A percentile compares a stretch with the other conserved stretches of the same genome.
Evolutionary conservation across 768 basidiomycete species (phyloP).

Genomic region (Kwoniella botswanensis): DNA sequence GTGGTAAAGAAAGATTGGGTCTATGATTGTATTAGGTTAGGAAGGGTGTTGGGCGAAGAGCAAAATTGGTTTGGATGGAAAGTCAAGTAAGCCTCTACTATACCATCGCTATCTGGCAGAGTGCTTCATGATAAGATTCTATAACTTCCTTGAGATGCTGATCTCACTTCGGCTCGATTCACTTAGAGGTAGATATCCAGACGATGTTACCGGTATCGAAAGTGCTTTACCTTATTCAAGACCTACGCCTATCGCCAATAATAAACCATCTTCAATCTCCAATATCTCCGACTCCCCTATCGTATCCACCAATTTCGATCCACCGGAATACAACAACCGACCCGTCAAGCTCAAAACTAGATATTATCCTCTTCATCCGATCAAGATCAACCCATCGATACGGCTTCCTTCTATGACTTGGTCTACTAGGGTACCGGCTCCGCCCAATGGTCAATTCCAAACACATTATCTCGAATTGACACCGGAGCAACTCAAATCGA

Average conservation of each 20-base stretch:
- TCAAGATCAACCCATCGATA: neutral
- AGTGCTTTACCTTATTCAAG: no score
- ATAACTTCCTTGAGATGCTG: no score
- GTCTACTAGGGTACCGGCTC: neutral
- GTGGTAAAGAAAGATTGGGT: neutral
- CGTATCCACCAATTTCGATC: neutral
- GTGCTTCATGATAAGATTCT: no score
- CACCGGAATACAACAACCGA: neutral
- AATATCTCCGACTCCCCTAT: no score
- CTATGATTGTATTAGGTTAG: neutral
- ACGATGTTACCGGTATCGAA: no score
- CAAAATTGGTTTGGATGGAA: slow-evolving; percentile 2
- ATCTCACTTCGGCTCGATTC: no score
- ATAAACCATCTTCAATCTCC: no score
- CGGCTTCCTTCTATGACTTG: neutral
- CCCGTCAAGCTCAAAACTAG: no score
- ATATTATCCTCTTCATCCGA: neutral
- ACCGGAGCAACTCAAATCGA: neutral
- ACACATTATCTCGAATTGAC: neutral
- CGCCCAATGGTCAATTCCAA: no score
- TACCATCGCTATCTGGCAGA: neutral
- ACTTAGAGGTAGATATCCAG: no score
- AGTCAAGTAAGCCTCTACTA: neutral
- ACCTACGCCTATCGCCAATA: no score
- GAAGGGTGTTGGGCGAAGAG: neutral